Conservation (phyloP, 768 basidiomycete species). For the Rhodotorula sphaerocarpa region DNA sequence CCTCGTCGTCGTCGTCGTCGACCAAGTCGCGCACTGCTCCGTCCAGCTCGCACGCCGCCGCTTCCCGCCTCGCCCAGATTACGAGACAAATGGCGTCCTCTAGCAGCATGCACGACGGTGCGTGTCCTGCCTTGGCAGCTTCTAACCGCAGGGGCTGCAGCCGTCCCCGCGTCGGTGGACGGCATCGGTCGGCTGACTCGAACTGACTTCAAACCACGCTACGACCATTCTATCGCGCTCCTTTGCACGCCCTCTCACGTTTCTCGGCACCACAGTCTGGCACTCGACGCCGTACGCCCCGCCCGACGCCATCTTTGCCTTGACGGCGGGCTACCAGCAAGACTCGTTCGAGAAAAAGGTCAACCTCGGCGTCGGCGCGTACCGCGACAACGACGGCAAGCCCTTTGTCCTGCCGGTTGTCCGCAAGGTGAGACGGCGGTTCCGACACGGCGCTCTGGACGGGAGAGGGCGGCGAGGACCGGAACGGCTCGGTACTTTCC, state of each 20-base stretch:
- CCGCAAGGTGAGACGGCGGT: conserved; percentile 67
- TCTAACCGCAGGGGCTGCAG: too few relatives aligned
- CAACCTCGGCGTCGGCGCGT: conserved; percentile 95
- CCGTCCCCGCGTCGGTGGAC: too few relatives aligned
- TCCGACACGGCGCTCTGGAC: too few relatives aligned
- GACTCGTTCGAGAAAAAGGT: conserved; percentile 87
- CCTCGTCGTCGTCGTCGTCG: too few relatives aligned
- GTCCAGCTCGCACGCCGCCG: too few relatives aligned
- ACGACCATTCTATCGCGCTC: background rate
- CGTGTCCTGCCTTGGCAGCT: too few relatives aligned
- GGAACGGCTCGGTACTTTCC: too few relatives aligned
- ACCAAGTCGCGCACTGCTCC: conserved; percentile 44
- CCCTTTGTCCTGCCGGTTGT: conserved; percentile 87
- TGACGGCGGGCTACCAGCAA: conserved; percentile 93
- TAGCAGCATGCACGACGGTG: too few relatives aligned
- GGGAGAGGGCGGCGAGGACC: too few relatives aligned
- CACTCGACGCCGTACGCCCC: conserved; percentile 17
- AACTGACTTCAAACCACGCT: too few relatives aligned
- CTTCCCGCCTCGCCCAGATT: background rate
- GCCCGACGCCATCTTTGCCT: conserved; percentile 42
- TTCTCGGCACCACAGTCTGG: background rate
- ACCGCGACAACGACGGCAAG: conserved; percentile 87
- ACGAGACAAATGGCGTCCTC: too few relatives aligned
- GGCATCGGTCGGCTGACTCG: background rate
- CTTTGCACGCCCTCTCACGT: background rate